Evolutionary conservation across 495 filamentous ascomycete genomes (phyloP).

Genomic region (Lasiosphaeria ovina): DNA sequence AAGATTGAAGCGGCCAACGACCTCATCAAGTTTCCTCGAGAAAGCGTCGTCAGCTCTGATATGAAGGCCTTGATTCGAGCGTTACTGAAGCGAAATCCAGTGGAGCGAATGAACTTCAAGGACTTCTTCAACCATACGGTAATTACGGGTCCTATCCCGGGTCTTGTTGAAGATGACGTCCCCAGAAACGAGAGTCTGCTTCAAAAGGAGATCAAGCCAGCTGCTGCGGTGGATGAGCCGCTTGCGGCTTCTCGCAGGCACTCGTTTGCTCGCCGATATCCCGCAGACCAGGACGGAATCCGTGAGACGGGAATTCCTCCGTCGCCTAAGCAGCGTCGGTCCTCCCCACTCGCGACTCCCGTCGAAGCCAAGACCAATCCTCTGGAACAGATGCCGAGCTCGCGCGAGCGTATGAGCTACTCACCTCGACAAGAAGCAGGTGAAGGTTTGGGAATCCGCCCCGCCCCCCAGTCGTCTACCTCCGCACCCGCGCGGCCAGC

Average conservation of each 20-base stretch:
- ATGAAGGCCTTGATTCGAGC: conserved; percentile 79
- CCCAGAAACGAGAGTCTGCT: conserved; percentile 38
- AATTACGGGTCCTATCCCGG: conserved; percentile 77
- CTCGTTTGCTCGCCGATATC: conserved; percentile 24
- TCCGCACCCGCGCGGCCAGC: conserved; percentile 38
- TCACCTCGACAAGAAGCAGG: conserved; percentile 38
- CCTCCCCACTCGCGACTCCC: conserved; percentile 39
- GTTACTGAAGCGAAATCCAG: conserved; percentile 80
- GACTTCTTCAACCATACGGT: conserved; percentile 75
- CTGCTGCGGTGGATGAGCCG: conserved; percentile 30
- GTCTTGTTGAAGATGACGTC: conserved; percentile 72
- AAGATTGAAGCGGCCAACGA: conserved; percentile 88
- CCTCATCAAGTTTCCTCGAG: conserved; percentile 75
- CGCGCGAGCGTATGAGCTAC: conserved; percentile 26
- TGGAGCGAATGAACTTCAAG: conserved; percentile 78
- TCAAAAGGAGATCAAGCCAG: conserved; percentile 26
- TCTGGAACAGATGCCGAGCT: conserved; percentile 21
- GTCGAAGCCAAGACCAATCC: conserved; percentile 34
- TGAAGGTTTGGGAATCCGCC: conserved; percentile 47
- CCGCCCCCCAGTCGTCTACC: conserved; percentile 36
- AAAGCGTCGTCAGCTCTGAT: conserved; percentile 65
- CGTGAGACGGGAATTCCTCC: conserved; percentile 29
- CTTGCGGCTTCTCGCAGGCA: conserved; percentile 13
- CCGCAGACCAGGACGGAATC: conserved; percentile 29
- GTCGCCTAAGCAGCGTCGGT: conserved; percentile 38